Evolutionary conservation across 768 basidiomycete species (phyloP), one percentile per base, ranked within the genome.

Genomic region (Boletales sp.): DNA sequence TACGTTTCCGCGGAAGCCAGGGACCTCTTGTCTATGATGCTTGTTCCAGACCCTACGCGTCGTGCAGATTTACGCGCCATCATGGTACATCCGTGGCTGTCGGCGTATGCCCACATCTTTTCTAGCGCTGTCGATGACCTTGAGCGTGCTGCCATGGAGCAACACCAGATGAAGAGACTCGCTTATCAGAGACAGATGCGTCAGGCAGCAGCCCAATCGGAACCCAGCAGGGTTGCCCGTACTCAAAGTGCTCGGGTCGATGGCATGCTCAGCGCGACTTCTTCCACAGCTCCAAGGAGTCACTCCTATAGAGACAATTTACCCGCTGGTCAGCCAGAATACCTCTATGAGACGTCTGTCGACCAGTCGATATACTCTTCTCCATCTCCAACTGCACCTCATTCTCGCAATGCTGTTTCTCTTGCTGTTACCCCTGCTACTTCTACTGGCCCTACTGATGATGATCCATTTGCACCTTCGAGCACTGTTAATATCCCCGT

Each of bases 81-180:
- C 57, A 97, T 95, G 91, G 73, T 69, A 12, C 97, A 98, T 64
- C 78, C 82, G 4, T 99, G 95, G 95, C 75, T 98, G 19, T 70
- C 73, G 1, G 76, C 82, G 4, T 63, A 63, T 19, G 59, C 63
- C 0, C 62, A 69, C 24, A 68, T 52, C 37, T 95, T 97, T 68
- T 76, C 79, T 15, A 82, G 77, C 55, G 73, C 71, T 27, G 87
- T 94, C 14, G 83, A 83, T 2, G 87, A 94, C 37, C 77, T 94
- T 24, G 94, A 97, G 68, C 70, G 69, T 1, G 71, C 81, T 35
- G 90, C 94, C 12, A 83, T 91, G 72, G 89, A 91, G 50, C 84
- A 87, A 60, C 90, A 94, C 65, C 83, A 86, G 56, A 77, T 82
- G 72, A 94, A 94, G 75, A 77, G 87, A 24, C 74, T 87, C 19